Conservation (phyloP, 495 filamentous ascomycete species). For the Neurospora terricola region DNA sequence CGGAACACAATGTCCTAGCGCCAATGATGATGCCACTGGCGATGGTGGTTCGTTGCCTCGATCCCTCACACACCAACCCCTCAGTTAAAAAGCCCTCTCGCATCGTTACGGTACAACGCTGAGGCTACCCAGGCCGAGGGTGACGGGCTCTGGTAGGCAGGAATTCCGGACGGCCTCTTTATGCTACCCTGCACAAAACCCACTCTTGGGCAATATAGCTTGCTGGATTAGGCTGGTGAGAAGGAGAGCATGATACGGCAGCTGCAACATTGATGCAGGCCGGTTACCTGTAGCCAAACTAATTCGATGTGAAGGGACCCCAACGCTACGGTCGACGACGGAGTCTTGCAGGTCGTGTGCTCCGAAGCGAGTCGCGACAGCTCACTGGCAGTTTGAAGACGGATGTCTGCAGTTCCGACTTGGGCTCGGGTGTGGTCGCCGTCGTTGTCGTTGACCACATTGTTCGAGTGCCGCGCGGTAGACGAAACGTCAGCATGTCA, state of each 20-base stretch:
- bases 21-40: constrained; percentile 4
- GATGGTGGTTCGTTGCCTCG: neutral
- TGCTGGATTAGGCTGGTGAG: constrained; percentile 12
- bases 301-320: neutral
- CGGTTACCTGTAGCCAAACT: neutral
- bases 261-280: constrained; percentile 8
- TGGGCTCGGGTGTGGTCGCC: neutral
- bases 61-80: neutral
- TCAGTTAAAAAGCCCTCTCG: neutral
- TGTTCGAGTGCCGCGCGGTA: neutral
- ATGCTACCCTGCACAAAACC: neutral
- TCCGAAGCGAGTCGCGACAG: neutral
- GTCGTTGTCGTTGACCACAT: neutral
- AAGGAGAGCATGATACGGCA: constrained; percentile 1
- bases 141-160: neutral
- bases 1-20: constrained; percentile 2
- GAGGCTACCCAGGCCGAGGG: neutral
- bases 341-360: neutral
- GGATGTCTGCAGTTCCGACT: neutral
- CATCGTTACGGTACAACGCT: neutral
- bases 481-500: neutral
- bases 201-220: neutral
- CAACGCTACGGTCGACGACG: neutral
- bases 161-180: neutral
- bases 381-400: neutral